A percentile compares a stretch with the other conserved stretches of the same genome.
Evolutionary conservation across 257 asterid species (phyloP).

Genomic region (Perilla frutescens): DNA sequence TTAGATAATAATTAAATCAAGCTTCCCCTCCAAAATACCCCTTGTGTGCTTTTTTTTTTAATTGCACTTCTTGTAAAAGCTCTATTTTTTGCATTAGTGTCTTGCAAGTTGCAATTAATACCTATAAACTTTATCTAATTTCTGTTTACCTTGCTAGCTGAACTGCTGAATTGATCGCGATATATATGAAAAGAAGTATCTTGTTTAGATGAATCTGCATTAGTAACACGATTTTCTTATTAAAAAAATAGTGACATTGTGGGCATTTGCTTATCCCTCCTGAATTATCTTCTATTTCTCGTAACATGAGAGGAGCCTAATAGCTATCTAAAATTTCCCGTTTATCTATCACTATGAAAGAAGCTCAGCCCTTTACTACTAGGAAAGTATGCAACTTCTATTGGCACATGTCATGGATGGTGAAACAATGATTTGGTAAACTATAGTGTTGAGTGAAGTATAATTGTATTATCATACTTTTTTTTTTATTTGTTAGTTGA

Average conservation of each 20-base stretch:
- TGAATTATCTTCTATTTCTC: not conserved
- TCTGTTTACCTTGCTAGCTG: not conserved
- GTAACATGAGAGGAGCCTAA: conserved; percentile 9
- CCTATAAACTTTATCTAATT: not conserved
- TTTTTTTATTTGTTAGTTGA: not conserved
- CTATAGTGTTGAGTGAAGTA: conserved; percentile 15
- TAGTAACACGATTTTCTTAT: not conserved
- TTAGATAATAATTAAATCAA: not conserved
- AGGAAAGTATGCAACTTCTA: not conserved
- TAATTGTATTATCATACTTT: not conserved
- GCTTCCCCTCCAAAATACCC: not conserved
- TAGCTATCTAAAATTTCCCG: not conserved
- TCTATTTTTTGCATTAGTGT: not conserved
- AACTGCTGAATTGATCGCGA: conserved; percentile 20
- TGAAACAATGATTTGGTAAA: conserved; percentile 10
- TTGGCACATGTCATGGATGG: conserved; percentile 8
- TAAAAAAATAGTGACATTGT: not conserved
- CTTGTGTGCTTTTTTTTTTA: not conserved
- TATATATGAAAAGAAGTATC: not conserved
- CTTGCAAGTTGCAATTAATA: not conserved
- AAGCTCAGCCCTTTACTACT: not conserved
- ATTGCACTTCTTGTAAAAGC: conserved; percentile 1
- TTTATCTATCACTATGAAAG: not conserved
- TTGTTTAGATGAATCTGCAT: conserved; percentile 14
- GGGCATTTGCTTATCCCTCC: not conserved